Conservation (phyloP, 2,329 filamentous ascomycete species). For the Ophiostoma angusticollis region DNA sequence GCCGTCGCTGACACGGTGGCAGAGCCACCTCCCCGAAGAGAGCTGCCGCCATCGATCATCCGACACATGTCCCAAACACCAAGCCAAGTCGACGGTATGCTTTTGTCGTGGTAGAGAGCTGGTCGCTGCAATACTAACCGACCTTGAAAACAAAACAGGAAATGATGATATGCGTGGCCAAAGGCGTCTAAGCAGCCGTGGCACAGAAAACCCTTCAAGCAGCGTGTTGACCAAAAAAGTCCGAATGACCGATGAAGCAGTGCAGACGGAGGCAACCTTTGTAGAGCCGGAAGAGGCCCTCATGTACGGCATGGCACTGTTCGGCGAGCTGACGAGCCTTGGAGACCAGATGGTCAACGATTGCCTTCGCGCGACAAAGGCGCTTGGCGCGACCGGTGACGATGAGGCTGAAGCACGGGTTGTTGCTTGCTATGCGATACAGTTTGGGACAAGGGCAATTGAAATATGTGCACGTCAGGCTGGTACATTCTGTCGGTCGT, state of each 20-base stretch:
- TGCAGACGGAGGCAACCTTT: slow-evolving; percentile 5
- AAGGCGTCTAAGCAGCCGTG: not conserved
- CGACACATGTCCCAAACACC: slow-evolving; percentile 9
- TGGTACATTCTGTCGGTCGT: not conserved
- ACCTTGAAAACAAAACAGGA: not conserved
- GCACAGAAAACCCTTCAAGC: not conserved
- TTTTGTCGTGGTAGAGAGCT: not conserved
- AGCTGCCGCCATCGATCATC: slow-evolving; percentile 7
- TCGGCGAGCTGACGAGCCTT: slow-evolving; percentile 3
- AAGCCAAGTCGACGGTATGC: slow-evolving; percentile 2
- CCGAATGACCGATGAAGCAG: not conserved
- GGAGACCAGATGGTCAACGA: slow-evolving; percentile 8
- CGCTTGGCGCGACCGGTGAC: slow-evolving; percentile 1
- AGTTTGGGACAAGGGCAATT: slow-evolving; percentile 4
- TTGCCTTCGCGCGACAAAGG: slow-evolving; percentile 4
- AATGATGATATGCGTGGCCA: not conserved
- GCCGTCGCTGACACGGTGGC: not conserved
- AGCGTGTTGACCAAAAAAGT: not conserved
- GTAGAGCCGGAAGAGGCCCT: slow-evolving; percentile 1
- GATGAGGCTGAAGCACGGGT: slow-evolving; percentile 7
- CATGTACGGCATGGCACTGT: slow-evolving; percentile 2
- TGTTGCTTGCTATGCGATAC: slow-evolving; percentile 8
- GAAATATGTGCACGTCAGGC: slow-evolving; percentile 1
- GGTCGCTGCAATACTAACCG: not conserved
- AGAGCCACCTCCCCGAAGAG: slow-evolving; percentile 11